Evolutionary conservation across 306 rosid genomes (phyloP).

Genomic region (Acacia acuminata): DNA sequence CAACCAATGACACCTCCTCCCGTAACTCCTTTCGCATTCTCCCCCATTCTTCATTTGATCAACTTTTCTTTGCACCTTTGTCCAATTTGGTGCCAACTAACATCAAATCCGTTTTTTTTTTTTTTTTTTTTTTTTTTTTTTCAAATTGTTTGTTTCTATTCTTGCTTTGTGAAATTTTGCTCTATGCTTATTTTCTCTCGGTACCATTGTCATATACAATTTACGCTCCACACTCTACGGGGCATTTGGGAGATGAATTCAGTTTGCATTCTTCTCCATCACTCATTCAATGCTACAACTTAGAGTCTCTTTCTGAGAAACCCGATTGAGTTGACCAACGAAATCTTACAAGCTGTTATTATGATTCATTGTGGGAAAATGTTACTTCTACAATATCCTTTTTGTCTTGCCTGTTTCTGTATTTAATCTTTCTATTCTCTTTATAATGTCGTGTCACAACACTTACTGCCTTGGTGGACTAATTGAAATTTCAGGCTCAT

Average conservation of each 20-base stretch:
- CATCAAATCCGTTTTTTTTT: background rate
- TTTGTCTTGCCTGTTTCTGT: no score
- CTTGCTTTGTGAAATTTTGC: background rate
- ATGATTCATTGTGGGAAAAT: no score
- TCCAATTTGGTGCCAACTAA: background rate
- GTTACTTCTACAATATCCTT: no score
- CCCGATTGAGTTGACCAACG: background rate
- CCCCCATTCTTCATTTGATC: background rate
- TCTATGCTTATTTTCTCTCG: background rate
- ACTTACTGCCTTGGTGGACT: no score
- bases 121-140: background rate
- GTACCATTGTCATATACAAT: background rate
- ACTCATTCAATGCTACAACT: background rate
- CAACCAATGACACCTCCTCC: background rate
- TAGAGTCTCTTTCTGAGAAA: background rate
- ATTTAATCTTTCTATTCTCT: no score
- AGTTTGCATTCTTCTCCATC: background rate
- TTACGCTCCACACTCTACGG: background rate
- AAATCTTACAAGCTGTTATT: background rate
- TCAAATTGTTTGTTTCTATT: background rate
- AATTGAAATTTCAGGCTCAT: no score
- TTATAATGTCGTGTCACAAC: no score
- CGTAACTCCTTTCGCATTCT: background rate
- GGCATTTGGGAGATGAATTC: background rate
- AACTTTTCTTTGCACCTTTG: background rate